Evolutionary conservation across 2,329 filamentous ascomycete species (phyloP).

Genomic region (Sporothrix euskadiensis): DNA sequence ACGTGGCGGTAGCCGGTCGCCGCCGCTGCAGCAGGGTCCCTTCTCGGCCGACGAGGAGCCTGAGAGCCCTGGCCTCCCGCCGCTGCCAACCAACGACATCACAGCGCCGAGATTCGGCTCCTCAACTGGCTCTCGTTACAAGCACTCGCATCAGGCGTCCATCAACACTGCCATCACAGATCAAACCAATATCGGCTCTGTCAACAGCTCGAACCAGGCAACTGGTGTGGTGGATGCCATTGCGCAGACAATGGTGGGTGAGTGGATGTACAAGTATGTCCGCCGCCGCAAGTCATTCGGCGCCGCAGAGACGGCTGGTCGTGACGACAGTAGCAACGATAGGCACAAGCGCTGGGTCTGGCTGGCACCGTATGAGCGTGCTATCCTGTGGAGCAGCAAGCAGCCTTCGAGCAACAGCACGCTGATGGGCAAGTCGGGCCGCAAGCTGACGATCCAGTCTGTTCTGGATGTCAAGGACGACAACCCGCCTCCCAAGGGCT

Average conservation of each 20-base stretch:
- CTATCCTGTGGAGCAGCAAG: slow-evolving; percentile 98
- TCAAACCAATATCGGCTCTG: slow-evolving; percentile 51
- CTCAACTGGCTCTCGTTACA: slow-evolving; percentile 45
- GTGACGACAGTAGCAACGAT: slow-evolving; percentile 70
- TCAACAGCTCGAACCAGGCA: slow-evolving; percentile 62
- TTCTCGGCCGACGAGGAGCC: slow-evolving; percentile 66
- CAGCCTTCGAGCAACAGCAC: slow-evolving; percentile 87
- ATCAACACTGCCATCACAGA: slow-evolving; percentile 56
- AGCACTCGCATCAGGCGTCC: slow-evolving; percentile 61
- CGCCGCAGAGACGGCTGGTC: slow-evolving; percentile 65
- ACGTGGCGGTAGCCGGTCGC: slow-evolving; percentile 57
- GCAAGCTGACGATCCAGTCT: slow-evolving; percentile 94
- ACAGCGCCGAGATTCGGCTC: slow-evolving; percentile 55
- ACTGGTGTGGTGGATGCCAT: slow-evolving; percentile 92
- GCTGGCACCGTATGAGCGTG: slow-evolving; percentile 93
- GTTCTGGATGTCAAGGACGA: slow-evolving; percentile 96
- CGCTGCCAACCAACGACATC: slow-evolving; percentile 71
- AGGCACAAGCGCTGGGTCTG: slow-evolving; percentile 98
- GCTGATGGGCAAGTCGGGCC: slow-evolving; percentile 87
- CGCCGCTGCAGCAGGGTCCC: slow-evolving; percentile 48
- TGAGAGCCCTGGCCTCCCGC: slow-evolving; percentile 70
- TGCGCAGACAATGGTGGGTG: slow-evolving; percentile 96
- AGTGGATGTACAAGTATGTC: slow-evolving; percentile 95
- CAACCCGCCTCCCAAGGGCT: slow-evolving; percentile 75
- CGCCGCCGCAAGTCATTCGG: slow-evolving; percentile 88